Evolutionary conservation across 73 alveolate species (phyloP).

Genomic region (Stentor roeselii): DNA sequence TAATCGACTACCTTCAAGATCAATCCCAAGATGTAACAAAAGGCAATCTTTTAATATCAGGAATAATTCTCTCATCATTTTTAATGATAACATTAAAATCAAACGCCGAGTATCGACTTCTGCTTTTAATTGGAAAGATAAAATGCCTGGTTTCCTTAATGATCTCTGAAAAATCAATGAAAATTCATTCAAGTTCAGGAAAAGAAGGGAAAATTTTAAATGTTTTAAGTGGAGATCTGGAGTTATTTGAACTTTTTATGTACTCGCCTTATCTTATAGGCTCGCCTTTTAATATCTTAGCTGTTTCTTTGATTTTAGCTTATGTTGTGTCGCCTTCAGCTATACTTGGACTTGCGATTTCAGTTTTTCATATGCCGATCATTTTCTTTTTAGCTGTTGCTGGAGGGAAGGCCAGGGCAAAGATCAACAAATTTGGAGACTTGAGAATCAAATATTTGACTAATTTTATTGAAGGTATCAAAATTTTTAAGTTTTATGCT

Average conservation of each 20-base stretch:
- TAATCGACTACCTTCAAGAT: background rate
- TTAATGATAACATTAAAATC: background rate
- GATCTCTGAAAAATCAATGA: background rate
- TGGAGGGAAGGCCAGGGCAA: background rate
- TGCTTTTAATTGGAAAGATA: slow-evolving; percentile 7
- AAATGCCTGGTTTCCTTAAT: background rate
- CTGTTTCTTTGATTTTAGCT: background rate
- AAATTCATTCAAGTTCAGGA: background rate
- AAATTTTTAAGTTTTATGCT: slow-evolving; percentile 46
- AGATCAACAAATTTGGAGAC: slow-evolving; percentile 26
- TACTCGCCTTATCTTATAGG: background rate
- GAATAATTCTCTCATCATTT: background rate
- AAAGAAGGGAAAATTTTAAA: background rate
- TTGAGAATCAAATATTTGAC: slow-evolving; percentile 29
- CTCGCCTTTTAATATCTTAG: background rate
- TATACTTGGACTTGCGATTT: background rate
- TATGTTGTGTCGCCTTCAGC: background rate
- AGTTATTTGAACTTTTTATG: background rate
- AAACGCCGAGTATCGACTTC: background rate
- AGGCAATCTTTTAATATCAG: background rate
- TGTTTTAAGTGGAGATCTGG: background rate
- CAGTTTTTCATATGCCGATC: background rate
- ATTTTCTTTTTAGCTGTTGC: background rate
- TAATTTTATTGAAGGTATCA: slow-evolving; percentile 45
- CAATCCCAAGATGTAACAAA: too few species aligned